Evolutionary conservation across 2,329 filamentous ascomycete genomes (phyloP).

Genomic region (Lasiodiplodia citricola): DNA sequence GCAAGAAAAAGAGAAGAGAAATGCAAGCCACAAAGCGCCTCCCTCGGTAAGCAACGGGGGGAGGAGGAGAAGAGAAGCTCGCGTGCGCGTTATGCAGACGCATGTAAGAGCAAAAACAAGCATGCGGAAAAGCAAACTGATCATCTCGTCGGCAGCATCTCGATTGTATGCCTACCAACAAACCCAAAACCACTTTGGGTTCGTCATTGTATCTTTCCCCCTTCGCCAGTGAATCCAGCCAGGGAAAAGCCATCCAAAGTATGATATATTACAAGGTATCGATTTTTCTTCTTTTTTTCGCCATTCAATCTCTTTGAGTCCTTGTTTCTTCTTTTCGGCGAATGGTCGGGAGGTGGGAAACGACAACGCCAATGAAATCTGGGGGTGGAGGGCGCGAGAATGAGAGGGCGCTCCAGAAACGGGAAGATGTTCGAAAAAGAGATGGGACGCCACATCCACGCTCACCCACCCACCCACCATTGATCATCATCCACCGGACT

Average conservation of each 20-base stretch:
- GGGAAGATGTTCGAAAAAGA: neutral
- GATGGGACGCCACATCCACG: neutral
- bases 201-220: neutral
- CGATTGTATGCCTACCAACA: neutral
- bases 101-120: neutral
- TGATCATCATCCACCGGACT: neutral
- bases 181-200: neutral
- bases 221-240: neutral
- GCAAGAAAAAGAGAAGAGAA: no score
- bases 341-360: neutral
- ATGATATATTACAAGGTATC: neutral
- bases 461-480: neutral
- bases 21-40: no score
- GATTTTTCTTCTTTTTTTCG: slow-evolving; percentile 5
- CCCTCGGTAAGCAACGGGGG: no score
- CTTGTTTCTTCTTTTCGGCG: neutral
- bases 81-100: neutral
- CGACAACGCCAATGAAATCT: neutral
- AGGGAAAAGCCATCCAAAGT: neutral
- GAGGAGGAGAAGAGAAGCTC: no score
- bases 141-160: neutral
- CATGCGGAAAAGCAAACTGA: neutral
- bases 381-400: neutral
- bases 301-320: neutral
- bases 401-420: neutral